Evolutionary conservation across 192 early-diverging fungal species (phyloP), one percentile per base, ranked within the genome.

Genomic region (Entomortierella parvispora): DNA sequence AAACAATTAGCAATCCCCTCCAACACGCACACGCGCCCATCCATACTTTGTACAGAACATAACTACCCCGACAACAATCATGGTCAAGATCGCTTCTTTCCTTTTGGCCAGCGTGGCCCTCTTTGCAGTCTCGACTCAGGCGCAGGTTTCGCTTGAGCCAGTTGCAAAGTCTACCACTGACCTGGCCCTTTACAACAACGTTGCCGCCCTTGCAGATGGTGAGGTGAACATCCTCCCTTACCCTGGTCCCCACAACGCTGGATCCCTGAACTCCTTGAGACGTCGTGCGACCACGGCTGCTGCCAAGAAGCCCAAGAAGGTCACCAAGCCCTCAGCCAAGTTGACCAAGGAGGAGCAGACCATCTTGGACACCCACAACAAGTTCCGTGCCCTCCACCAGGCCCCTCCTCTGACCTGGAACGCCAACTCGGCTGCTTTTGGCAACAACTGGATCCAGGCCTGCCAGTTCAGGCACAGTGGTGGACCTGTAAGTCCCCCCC

Each of bases 401-500:
- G 79, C 79, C 28, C 68, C 74, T 37, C 33, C 78, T 3, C 17
- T 86, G 34, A 77, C 47, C 2, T 86, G 83, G 81, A 78, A 67
- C 58, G 17, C 22, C 18, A 76, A 63, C 34, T 31, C 80, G 17
- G 81, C 79, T 22, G 28, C 3, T 2, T 80, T 58, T 60, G 85
- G 82, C 15, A 66, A 84, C 62, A 72, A 70, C 20, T 80, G 79
- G 66, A 58, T 68, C 34, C 64, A 81, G 50, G 47, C 43, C 5
- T 86, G 85, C 44, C 25, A 64, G 18, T 84, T 86, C 62, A 26
- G 69, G 26, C 85, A 86, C 55, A 82, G 79, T 48, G 59, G 57
- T 43, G 74, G 57, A 47, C 45, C 28, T 37, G 65, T 68, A 66
- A 63, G 57, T 42, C 22, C 3, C 33, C 18, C 15, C 22, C 49